Evolutionary conservation across 495 filamentous ascomycete species (phyloP), one percentile per base, ranked within the genome.

Genomic region (Neohortaea acidophila): DNA sequence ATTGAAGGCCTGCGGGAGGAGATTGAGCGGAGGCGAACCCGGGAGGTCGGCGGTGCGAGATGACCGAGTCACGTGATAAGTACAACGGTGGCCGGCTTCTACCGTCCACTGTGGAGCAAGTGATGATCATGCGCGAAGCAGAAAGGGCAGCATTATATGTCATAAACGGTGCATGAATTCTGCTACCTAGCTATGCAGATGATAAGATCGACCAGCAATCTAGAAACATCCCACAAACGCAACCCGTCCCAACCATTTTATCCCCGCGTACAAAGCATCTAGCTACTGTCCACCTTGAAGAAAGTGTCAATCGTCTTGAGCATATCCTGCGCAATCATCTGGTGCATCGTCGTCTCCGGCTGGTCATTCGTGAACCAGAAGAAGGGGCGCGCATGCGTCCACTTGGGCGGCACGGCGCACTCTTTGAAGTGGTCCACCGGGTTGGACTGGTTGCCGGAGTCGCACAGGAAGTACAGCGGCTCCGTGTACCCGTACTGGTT

Each of bases 1-100:
- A 60, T 66, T 15, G 64, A 66, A 18, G 68, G 69, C 43, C 59
- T 82, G 29, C 75, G 80, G 35, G 59, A 56, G 2, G 74, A 75
- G 53, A 57, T 84, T 47, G 67, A 72, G 54, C 65, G 67, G 45
- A 62, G 65, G 11, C 22, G 34, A 10, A 43, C 46, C 31, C 47
- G 45, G 12, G 38, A 45, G 23, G 34, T 19, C 9, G 39, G 36
- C 27, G 43, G 29, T 39, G 21, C 39, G 15, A 15, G 9, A 17
- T 29, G 15, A 24, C 6, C n/a, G n/a, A n/a, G n/a, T n/a, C n/a
- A n/a, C n/a, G n/a, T n/a, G n/a, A n/a, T n/a, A n/a, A n/a, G n/a
- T n/a, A n/a, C n/a, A n/a, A n/a, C n/a, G n/a, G n/a, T n/a, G n/a
- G n/a, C n/a, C n/a, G n/a, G n/a, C n/a, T n/a, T n/a, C n/a, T n/a